Base-by-base conservation (phyloP, 495 filamentous ascomycete genomes). In the Podospora fimiseda region DNA sequence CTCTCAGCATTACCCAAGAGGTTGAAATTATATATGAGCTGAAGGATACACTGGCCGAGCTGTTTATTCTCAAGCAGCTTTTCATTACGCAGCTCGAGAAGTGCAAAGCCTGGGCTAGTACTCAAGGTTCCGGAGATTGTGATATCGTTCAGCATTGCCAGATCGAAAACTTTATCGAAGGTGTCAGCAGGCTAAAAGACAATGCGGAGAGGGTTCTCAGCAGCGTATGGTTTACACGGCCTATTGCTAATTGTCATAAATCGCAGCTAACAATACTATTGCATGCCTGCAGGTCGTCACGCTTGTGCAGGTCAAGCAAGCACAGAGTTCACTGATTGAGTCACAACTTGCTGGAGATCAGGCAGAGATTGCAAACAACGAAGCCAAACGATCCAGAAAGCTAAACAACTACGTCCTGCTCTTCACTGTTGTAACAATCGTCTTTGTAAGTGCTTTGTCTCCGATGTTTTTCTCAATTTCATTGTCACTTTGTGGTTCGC, bases 341-440 rank as follows among this genome's bases (percentile, higher is more conserved):
- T 21, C 42, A 18, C 21, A 23, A n/a, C 42, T 20, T 6, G 42
- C 42, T 21, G n/a, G n/a, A n/a, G n/a, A n/a, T n/a, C n/a, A n/a
- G n/a, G n/a, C n/a, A n/a, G n/a, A n/a, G n/a, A n/a, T n/a, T n/a
- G n/a, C n/a, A n/a, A 44, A 7, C 18, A n/a, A 9, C 6, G 42
- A 44, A 44, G 42, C 42, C 42, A 4, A 4, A 4, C 21, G 20
- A 18, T 44, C 42, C 20, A 18, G 42, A 13, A 16, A 20, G 15
- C 42, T 44, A 14, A 44, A 44, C 42, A 44, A 44, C 42, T 44
- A 23, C 14, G 42, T 24, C 15, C 15, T 44, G 5, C 42, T 44
- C n/a, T 21, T 44, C 4, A 44, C 42, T 14, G 8, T 20, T 23
- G 42, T 44, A 1, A 44, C 42, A 1, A 44, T 21, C 18, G 42